These are phyloP conservation scores for Medicago lupulina DNA, from an alignment of 306 rosid species.

Conservation along the genomic window DNA sequence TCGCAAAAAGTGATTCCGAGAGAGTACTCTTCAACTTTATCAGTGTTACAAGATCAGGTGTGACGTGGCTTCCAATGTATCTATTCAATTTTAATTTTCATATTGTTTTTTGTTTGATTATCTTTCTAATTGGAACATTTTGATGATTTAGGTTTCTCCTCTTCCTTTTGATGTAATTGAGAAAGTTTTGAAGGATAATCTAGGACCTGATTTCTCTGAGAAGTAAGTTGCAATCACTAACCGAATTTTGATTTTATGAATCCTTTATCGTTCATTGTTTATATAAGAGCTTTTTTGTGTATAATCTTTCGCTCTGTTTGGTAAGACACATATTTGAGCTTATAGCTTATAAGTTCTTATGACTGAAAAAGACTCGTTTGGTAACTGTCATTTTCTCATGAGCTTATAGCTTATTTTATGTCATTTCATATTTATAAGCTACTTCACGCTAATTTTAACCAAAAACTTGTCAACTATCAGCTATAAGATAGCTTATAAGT, in stretches of 20 bases:
- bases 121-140: slow-evolving; percentile 41
- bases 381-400: no score
- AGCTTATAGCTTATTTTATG: no score
- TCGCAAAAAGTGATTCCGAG: slow-evolving; percentile 70
- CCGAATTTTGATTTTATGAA: slow-evolving; percentile 29
- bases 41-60: slow-evolving; percentile 83
- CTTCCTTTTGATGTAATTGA: slow-evolving; percentile 65
- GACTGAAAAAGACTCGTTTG: no score
- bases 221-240: slow-evolving; percentile 59
- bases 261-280: background rate
- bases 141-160: slow-evolving; percentile 75
- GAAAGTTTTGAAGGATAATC: slow-evolving; percentile 59
- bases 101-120: slow-evolving; percentile 27
- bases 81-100: background rate
- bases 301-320: background rate
- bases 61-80: slow-evolving; percentile 30
- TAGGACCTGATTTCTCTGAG: slow-evolving; percentile 68
- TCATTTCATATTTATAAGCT: no score
- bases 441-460: no score
- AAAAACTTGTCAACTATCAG: no score
- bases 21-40: slow-evolving; percentile 77
- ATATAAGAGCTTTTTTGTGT: background rate
- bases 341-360: no score
- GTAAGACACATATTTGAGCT: no score
- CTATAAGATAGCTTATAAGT: no score